Percentiles rank a stretch among this genome's conserved stretches.
Evolutionary conservation across 2,329 filamentous ascomycete genomes (phyloP).

Genomic region (Alternaria solani): DNA sequence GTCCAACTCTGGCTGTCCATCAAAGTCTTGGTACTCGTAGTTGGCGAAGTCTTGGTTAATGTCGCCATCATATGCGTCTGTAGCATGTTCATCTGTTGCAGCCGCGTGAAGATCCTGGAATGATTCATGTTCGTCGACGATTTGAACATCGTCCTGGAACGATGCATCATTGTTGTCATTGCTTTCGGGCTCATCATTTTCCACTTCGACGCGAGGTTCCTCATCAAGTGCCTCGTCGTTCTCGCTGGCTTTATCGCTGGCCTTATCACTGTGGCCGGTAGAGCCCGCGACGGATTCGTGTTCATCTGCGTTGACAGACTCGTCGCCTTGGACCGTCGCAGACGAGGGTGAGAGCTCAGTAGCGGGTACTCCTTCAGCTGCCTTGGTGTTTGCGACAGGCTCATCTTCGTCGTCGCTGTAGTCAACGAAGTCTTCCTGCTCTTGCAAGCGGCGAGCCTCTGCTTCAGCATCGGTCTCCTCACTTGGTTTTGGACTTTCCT

Average conservation of each 20-base stretch:
- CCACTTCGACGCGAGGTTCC: background rate
- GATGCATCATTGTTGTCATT: constrained; percentile 23
- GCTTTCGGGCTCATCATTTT: constrained; percentile 20
- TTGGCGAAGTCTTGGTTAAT: constrained; percentile 36
- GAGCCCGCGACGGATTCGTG: constrained; percentile 4
- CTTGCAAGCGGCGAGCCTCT: constrained; percentile 26
- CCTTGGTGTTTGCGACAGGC: constrained; percentile 20
- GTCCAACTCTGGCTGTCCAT: constrained; percentile 25
- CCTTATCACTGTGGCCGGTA: constrained; percentile 5
- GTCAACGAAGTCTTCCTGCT: constrained; percentile 57
- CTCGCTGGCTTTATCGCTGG: constrained; percentile 2
- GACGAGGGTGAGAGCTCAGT: constrained; percentile 38
- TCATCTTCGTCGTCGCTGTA: constrained; percentile 58
- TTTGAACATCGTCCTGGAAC: constrained; percentile 29
- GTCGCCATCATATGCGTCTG: constrained; percentile 27
- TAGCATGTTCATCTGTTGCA: constrained; percentile 21
- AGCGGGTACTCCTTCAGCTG: constrained; percentile 12
- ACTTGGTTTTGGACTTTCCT: background rate
- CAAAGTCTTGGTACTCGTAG: constrained; percentile 27
- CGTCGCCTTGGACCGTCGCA: constrained; percentile 47
- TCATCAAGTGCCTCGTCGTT: constrained; percentile 12
- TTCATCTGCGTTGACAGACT: constrained; percentile 24
- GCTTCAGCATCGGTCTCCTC: constrained; percentile 6
- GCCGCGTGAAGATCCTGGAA: constrained; percentile 25
- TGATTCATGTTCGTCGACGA: constrained; percentile 19